A percentile compares a stretch with the other conserved stretches of the same genome.
Conservation (phyloP, 2,329 filamentous ascomycete genomes). For the Epicoccum sorghinum region DNA sequence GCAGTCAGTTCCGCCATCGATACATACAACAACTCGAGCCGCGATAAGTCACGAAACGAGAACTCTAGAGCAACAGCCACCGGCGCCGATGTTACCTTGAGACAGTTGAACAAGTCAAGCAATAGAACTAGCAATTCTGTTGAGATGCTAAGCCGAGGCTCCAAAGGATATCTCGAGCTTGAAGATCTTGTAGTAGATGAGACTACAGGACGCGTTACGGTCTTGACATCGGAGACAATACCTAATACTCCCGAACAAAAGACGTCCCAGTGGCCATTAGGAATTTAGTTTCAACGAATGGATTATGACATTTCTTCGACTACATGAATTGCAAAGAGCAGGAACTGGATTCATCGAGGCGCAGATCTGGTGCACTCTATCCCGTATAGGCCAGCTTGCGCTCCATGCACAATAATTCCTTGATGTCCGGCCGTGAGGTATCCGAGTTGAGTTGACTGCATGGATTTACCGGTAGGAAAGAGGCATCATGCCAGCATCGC, state of each 20-base stretch:
- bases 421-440: too few species aligned
- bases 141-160: neutral
- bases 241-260: neutral
- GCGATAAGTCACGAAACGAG: neutral
- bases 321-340: too few species aligned
- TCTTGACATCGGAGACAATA: neutral
- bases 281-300: neutral
- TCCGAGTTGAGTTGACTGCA: too few species aligned
- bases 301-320: too few species aligned
- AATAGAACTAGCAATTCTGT: neutral
- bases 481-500: too few species aligned
- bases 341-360: too few species aligned
- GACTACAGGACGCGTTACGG: neutral
- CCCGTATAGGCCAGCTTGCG: too few species aligned
- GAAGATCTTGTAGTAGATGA: constrained; percentile 1
- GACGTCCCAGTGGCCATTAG: neutral
- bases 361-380: too few species aligned
- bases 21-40: neutral
- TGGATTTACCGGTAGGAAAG: too few species aligned
- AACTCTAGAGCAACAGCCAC: neutral
- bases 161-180: constrained; percentile 1
- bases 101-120: neutral
- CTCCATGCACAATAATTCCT: too few species aligned
- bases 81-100: neutral
- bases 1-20: neutral